phyloP scores from a whole-genome alignment of 2,329 filamentous ascomycete species.

The Botrytis cinerea region DNA sequence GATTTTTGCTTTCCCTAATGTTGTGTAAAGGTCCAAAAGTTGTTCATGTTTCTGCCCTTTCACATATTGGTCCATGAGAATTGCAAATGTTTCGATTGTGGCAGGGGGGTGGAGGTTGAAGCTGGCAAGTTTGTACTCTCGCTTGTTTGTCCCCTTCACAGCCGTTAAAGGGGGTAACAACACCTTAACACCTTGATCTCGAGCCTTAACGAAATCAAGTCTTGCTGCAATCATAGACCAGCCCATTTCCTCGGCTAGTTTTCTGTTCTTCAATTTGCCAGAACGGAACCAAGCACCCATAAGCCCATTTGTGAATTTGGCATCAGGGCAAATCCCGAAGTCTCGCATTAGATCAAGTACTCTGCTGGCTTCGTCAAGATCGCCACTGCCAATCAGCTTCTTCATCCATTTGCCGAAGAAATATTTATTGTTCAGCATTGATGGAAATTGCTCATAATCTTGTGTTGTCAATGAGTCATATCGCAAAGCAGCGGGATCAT shows the following conservation, averaged over 20 bases:
- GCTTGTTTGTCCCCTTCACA: constrained; percentile 26
- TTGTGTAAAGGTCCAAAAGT: constrained; percentile 61
- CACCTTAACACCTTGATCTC: constrained; percentile 33
- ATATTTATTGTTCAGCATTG: constrained; percentile 66
- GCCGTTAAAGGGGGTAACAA: constrained; percentile 29
- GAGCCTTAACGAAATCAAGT: constrained; percentile 60
- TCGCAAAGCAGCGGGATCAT: constrained; percentile 21
- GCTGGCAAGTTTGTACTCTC: constrained; percentile 41
- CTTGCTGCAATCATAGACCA: constrained; percentile 77
- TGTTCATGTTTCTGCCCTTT: constrained; percentile 58
- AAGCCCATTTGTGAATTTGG: constrained; percentile 79
- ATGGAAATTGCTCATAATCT: constrained; percentile 46
- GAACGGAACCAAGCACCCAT: constrained; percentile 76
- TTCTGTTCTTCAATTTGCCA: constrained; percentile 53
- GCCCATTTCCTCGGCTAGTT: constrained; percentile 66
- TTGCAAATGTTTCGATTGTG: constrained; percentile 75
- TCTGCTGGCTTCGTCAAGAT: constrained; percentile 68
- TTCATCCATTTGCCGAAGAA: constrained; percentile 90
- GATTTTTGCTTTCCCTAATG: constrained; percentile 64
- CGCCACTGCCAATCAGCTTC: constrained; percentile 71
- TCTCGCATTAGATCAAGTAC: constrained; percentile 76
- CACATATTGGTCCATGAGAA: constrained; percentile 73
- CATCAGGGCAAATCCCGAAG: constrained; percentile 65
- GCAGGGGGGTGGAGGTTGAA: constrained; percentile 55
- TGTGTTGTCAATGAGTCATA: constrained; percentile 33